Conservation (phyloP, 176 grass and related monocot genomes). For the Eragrostis curvula region DNA sequence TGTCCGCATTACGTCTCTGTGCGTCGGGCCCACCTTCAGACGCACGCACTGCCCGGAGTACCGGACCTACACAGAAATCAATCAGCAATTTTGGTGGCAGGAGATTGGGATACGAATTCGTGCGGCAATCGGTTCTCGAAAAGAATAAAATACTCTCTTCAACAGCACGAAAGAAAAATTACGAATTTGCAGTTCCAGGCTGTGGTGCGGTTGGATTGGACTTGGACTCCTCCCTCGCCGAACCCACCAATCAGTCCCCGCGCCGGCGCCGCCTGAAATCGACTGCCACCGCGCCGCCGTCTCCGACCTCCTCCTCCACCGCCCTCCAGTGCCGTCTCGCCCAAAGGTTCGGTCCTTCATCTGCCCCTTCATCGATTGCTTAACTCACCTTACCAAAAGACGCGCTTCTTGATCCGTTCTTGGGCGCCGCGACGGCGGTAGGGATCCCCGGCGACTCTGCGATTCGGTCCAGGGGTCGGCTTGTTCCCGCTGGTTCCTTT, state of each 20-base stretch:
- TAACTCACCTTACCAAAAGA: background rate
- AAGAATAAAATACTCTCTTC: background rate
- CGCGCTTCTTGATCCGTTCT: conserved; percentile 2
- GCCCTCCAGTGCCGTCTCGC: background rate
- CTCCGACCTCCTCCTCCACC: background rate
- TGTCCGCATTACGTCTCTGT: background rate
- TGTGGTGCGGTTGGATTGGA: background rate
- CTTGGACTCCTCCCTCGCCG: background rate
- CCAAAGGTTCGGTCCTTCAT: background rate
- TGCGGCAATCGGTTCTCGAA: background rate
- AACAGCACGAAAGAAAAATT: background rate
- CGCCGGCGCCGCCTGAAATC: background rate
- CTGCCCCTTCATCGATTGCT: background rate
- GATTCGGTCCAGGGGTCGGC: background rate
- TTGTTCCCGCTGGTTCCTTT: background rate
- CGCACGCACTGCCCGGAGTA: too few species aligned
- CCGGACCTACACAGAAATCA: too few species aligned
- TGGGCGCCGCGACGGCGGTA: background rate
- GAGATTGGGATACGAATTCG: background rate
- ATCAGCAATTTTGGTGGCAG: background rate
- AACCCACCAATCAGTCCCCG: background rate
- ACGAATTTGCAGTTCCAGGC: background rate
- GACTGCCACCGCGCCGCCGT: background rate
- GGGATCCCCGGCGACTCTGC: too few species aligned
- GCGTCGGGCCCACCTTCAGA: too few species aligned